Base-by-base conservation (phyloP, 2,329 filamentous ascomycete genomes). In the Sclerotinia glacialis region DNA sequence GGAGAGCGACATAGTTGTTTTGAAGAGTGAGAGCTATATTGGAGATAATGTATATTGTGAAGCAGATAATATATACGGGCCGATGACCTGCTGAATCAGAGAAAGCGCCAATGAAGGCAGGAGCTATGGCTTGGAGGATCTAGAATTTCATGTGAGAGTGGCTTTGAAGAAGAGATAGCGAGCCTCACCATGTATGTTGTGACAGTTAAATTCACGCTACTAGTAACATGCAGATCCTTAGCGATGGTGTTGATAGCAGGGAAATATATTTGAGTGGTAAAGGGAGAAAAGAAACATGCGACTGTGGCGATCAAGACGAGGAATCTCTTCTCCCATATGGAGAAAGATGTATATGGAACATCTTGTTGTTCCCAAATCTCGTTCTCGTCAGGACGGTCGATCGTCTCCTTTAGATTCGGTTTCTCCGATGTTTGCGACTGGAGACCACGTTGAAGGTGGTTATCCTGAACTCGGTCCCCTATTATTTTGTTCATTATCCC, bases 91-190 rank as follows among this genome's bases (percentile, higher is more conserved):
- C 77, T 2, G 75, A 79, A 71, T 88, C 86, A 0, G 85, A 82
- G 49, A 87, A 76, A 2, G 80, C 81, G 0, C 83, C 85, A 50
- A 86, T 77, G 66, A 87, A 81, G 70, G 82, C 82, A 31, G 86
- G 86, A 3, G 82, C 80, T 26, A 87, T 76, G 12, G 82, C 86
- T 76, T 88, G 86, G 34, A 88, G 80, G 50, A 88, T 80, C 82
- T 74, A 75, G 8, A 26, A 8, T 44, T 54, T 3, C 11, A 16
- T 52, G 31, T 40, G 54, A 55, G 34, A 18, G 16, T 14, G 26
- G 47, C 47, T 8, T n/a, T 6, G 12, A 23, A 18, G 21, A 1
- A 18, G n/a, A 28, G 9, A 21, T 14, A 12, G 5, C 1, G 23
- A 44, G 26, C 62, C 67, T 42, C 52, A 76, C 74, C 76, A 78